Conservation (phyloP, 129 eudicot genomes). For the Mikania micrantha region DNA sequence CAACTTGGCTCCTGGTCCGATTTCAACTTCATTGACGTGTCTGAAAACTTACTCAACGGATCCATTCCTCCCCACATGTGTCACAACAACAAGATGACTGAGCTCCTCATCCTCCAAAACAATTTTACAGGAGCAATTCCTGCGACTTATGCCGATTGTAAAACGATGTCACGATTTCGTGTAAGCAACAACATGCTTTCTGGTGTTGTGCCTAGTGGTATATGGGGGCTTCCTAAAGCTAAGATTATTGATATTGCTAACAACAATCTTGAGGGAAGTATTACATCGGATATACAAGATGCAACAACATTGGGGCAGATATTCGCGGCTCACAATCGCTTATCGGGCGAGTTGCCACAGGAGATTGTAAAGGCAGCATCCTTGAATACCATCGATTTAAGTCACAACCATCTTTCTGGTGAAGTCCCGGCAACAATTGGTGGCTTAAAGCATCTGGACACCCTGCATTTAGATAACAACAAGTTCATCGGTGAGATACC, state of each 20-base stretch:
- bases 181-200: slow-evolving; percentile 42
- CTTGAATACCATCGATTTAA: slow-evolving; percentile 30
- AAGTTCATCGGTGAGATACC: slow-evolving; percentile 48
- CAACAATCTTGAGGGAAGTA: slow-evolving; percentile 45
- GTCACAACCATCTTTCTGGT: slow-evolving; percentile 47
- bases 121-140: slow-evolving; percentile 48
- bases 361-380: slow-evolving; percentile 49
- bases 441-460: slow-evolving; percentile 33
- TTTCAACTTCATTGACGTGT: slow-evolving; percentile 63
- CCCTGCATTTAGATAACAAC: slow-evolving; percentile 39
- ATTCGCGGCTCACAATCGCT: slow-evolving; percentile 43
- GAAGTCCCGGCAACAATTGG: slow-evolving; percentile 41
- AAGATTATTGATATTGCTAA: slow-evolving; percentile 35
- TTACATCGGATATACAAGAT: slow-evolving; percentile 42
- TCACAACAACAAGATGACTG: slow-evolving; percentile 29
- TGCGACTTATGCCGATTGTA: slow-evolving; percentile 31
- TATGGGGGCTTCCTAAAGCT: slow-evolving; percentile 47
- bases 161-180: slow-evolving; percentile 37
- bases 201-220: slow-evolving; percentile 38
- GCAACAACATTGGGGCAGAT: slow-evolving; percentile 53
- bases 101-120: slow-evolving; percentile 47
- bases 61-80: slow-evolving; percentile 63
- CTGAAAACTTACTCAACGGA: slow-evolving; percentile 69
- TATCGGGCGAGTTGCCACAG: slow-evolving; percentile 58
- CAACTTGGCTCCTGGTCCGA: slow-evolving; percentile 59